A percentile compares a stretch with the other conserved stretches of the same genome.
These are phyloP conservation scores for Ramaria rubella DNA, from an alignment of 768 basidiomycete genomes.

Conservation along the genomic window DNA sequence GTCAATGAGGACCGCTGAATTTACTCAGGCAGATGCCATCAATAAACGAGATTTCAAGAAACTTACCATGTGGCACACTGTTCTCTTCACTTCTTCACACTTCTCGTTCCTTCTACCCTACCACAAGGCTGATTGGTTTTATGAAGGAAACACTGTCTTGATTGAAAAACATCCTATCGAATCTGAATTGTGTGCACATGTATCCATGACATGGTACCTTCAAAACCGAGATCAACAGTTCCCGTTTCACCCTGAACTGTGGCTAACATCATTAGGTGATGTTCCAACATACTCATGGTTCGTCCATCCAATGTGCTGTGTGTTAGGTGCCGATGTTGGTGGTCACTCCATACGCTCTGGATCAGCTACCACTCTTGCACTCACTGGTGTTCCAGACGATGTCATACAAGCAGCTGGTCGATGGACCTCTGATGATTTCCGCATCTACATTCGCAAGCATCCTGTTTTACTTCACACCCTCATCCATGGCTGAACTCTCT, in stretches of 20 bases:
- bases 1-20: conserved; percentile 24
- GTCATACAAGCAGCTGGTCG: no score
- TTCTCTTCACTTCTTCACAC: not conserved
- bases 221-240: conserved; percentile 19
- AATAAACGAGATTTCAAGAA: conserved; percentile 15
- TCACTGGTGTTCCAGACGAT: no score
- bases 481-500: no score
- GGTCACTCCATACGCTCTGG: no score
- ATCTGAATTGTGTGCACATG: conserved; percentile 13
- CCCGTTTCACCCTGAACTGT: conserved; percentile 18
- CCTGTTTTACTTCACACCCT: conserved; percentile 28
- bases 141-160: conserved; percentile 19
- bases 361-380: no score
- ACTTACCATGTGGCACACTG: conserved; percentile 12
- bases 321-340: no score
- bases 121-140: conserved; percentile 33
- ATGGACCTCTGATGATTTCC: conserved; percentile 30
- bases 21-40: conserved; percentile 17
- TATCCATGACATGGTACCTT: conserved; percentile 22
- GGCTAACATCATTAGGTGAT: no score
- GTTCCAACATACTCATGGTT: no score
- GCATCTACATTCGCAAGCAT: conserved; percentile 35
- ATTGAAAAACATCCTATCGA: conserved; percentile 3
- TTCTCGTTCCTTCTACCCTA: conserved; percentile 25
- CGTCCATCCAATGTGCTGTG: conserved; percentile 30